These are phyloP conservation scores for Apophysomyces sp. DNA, from an alignment of 371 early-diverging fungal species.

Conservation along the genomic window DNA sequence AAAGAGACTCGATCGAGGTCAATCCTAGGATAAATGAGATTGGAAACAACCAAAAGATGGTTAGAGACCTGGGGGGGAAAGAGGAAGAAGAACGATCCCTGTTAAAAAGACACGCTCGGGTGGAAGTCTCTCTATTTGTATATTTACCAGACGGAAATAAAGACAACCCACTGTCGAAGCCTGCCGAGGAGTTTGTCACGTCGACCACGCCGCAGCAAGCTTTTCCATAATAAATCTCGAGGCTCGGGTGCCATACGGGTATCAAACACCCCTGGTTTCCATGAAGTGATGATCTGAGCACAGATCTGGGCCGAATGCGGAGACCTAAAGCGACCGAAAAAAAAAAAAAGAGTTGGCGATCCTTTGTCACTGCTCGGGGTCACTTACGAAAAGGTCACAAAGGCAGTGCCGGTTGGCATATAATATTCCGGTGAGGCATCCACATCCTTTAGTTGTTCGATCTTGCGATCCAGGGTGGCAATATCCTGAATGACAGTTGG, in stretches of 20 bases:
- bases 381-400: conserved; percentile 64
- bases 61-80: conserved; percentile 49
- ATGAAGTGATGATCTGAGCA: conserved; percentile 59
- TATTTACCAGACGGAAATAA: conserved; percentile 57
- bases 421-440: conserved; percentile 41
- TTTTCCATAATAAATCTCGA: conserved; percentile 88
- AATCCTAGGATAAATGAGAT: conserved; percentile 71
- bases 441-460: conserved; percentile 26
- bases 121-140: no score
- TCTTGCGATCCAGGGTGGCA: conserved; percentile 18
- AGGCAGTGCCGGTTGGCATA: conserved; percentile 58
- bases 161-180: conserved; percentile 49
- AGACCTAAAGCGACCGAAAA: conserved; percentile 15
- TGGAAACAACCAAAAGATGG: conserved; percentile 69
- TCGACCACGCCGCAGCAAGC: conserved; percentile 61
- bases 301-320: conserved; percentile 57
- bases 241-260: conserved; percentile 89
- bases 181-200: conserved; percentile 35
- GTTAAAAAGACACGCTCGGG: no score
- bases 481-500: conserved; percentile 3
- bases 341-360: conserved; percentile 2
- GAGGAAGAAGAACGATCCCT: conserved; percentile 21
- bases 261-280: conserved; percentile 68
- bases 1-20: conserved; percentile 68
- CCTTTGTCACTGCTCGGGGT: background rate